Conservation (phyloP, 192 early-diverging fungal genomes). For the Phlyctochytrium planicorne region DNA sequence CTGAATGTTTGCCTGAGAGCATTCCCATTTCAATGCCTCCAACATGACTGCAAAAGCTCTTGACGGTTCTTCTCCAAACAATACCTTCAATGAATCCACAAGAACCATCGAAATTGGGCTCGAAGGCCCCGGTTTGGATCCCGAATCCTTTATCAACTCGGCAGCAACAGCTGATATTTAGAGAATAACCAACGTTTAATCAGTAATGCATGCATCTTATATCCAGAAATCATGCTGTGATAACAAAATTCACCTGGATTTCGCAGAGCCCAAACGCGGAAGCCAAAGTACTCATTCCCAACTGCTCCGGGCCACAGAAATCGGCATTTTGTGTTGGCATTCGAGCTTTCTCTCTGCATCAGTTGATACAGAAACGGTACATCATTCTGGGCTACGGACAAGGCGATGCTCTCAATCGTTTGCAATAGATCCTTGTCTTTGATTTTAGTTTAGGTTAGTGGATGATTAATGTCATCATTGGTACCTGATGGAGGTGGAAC, state of each 20-base stretch:
- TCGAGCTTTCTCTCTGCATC: neutral
- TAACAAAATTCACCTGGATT: neutral
- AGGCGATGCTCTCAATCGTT: neutral
- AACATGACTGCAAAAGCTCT: neutral
- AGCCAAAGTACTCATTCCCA: neutral
- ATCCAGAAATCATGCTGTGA: too few relatives aligned
- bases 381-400: neutral
- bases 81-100: too few relatives aligned
- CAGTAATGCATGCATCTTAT: too few relatives aligned
- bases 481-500: neutral
- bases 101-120: too few relatives aligned
- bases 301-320: neutral
- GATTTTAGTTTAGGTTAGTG: neutral
- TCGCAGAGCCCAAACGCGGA: neutral
- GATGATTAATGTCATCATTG: neutral
- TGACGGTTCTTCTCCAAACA: neutral
- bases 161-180: too few relatives aligned
- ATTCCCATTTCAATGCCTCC: neutral
- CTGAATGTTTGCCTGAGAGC: slow-evolving; percentile 1
- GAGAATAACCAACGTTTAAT: too few relatives aligned
- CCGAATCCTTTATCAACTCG: too few relatives aligned
- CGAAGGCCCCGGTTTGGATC: too few relatives aligned
- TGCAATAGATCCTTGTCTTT: neutral
- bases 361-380: neutral
- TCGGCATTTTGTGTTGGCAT: neutral